Evolutionary conservation across 1,139 yeast species (phyloP).

Genomic region (Pneumocystis carinii): DNA sequence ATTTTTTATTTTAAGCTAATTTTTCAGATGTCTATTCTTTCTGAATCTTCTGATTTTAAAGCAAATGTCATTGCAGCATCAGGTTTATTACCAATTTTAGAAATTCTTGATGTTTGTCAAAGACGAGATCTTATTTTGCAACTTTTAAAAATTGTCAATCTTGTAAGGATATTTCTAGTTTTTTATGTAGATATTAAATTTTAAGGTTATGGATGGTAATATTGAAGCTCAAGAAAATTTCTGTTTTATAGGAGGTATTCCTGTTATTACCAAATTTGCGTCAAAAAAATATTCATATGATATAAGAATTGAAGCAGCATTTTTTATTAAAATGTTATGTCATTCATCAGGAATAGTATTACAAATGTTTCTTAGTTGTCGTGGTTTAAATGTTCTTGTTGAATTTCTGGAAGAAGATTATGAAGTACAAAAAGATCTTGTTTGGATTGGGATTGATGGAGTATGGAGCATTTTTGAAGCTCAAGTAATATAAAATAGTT

Average conservation of each 20-base stretch:
- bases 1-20: not conserved
- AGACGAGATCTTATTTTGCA: slow-evolving; percentile 29
- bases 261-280: slow-evolving; percentile 30
- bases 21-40: slow-evolving; percentile 22
- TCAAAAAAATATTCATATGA: slow-evolving; percentile 26
- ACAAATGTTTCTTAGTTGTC: slow-evolving; percentile 40
- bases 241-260: slow-evolving; percentile 45
- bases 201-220: slow-evolving; percentile 23
- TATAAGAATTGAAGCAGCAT: slow-evolving; percentile 33
- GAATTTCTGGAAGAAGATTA: slow-evolving; percentile 39
- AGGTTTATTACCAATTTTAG: slow-evolving; percentile 36
- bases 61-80: slow-evolving; percentile 32
- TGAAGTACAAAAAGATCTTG: slow-evolving; percentile 32
- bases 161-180: slow-evolving; percentile 16
- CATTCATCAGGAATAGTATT: slow-evolving; percentile 30
- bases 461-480: slow-evolving; percentile 35
- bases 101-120: slow-evolving; percentile 30
- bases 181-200: not conserved
- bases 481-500: slow-evolving; percentile 17
- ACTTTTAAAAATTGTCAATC: slow-evolving; percentile 31
- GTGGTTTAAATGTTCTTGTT: slow-evolving; percentile 39
- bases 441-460: slow-evolving; percentile 35
- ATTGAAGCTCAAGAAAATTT: slow-evolving; percentile 34
- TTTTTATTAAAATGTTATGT: slow-evolving; percentile 29
- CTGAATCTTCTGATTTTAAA: slow-evolving; percentile 23